These are phyloP conservation scores for Trichoderma pleuroti DNA, from an alignment of 2,329 filamentous ascomycete species.

Conservation along the genomic window DNA sequence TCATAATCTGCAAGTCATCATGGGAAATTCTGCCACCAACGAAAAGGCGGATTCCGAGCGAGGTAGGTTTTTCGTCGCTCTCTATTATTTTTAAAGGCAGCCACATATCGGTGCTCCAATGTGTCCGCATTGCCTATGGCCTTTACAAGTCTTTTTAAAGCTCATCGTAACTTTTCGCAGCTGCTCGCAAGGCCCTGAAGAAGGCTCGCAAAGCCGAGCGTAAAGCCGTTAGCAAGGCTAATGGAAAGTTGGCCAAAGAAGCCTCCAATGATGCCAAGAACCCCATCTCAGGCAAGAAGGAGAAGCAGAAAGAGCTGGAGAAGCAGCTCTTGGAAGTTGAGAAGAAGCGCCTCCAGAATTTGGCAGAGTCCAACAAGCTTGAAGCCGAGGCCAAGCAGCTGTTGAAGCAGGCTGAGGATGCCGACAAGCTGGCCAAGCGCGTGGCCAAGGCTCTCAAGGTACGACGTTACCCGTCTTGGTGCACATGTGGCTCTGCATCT, in stretches of 20 bases:
- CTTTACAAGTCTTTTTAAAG: neutral
- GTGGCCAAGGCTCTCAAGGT: constrained; percentile 20
- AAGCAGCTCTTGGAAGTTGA: constrained; percentile 28
- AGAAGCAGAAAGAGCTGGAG: neutral
- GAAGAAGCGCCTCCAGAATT: constrained; percentile 38
- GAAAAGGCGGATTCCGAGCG: neutral
- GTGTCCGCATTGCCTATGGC: neutral
- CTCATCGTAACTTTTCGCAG: neutral
- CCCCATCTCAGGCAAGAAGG: neutral
- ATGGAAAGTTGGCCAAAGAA: constrained; percentile 24
- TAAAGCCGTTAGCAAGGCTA: constrained; percentile 20
- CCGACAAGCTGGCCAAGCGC: constrained; percentile 28
- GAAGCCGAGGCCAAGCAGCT: constrained; percentile 41
- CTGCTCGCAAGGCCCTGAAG: constrained; percentile 25
- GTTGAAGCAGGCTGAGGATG: constrained; percentile 38
- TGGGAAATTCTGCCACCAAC: neutral
- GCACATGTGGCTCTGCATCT: neutral
- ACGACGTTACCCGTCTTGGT: neutral
- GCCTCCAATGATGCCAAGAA: constrained; percentile 13
- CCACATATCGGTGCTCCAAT: neutral
- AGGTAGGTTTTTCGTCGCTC: neutral
- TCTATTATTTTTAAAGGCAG: neutral
- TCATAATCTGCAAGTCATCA: neutral
- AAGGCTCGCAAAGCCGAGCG: constrained; percentile 34
- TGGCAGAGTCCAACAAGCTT: constrained; percentile 37